These are phyloP conservation scores for Alternaria ventricosa DNA, from an alignment of 2,329 filamentous ascomycete genomes.

Conservation along the genomic window DNA sequence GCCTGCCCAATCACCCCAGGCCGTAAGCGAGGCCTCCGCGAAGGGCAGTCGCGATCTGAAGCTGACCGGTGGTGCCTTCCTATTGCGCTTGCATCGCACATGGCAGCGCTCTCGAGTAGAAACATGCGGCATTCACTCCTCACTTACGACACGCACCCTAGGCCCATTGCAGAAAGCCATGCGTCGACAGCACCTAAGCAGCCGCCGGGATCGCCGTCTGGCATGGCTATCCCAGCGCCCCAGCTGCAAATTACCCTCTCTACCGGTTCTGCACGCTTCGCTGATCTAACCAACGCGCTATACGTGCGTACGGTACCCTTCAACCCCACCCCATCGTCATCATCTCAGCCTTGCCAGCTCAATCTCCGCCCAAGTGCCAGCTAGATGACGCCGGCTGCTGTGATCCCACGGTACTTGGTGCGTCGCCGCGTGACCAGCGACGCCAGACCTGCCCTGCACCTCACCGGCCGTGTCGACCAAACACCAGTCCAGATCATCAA, in stretches of 20 bases:
- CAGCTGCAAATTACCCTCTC: constrained; percentile 19
- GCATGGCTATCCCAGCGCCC: neutral
- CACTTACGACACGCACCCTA: neutral
- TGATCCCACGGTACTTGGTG: neutral
- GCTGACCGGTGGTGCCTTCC: constrained; percentile 14
- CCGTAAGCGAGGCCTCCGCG: constrained; percentile 29
- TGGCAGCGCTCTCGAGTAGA: constrained; percentile 6
- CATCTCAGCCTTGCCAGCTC: constrained; percentile 1
- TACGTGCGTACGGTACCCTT: neutral
- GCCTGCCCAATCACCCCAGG: constrained; percentile 27
- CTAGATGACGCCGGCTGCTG: neutral
- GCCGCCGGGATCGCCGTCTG: neutral
- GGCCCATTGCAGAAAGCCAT: neutral
- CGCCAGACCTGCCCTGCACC: neutral
- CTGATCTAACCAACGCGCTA: constrained; percentile 14
- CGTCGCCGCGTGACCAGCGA: neutral
- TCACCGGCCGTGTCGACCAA: neutral
- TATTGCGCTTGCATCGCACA: constrained; percentile 7
- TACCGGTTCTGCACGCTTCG: constrained; percentile 33
- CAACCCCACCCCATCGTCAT: constrained; percentile 8
- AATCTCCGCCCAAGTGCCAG: neutral
- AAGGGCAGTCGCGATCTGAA: constrained; percentile 16
- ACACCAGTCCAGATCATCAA: neutral
- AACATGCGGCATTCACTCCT: constrained; percentile 1
- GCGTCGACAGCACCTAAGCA: neutral